A percentile compares a stretch with the other conserved stretches of the same genome.
Evolutionary conservation across 495 filamentous ascomycete species (phyloP).

Genomic region (Darksidea phi): DNA sequence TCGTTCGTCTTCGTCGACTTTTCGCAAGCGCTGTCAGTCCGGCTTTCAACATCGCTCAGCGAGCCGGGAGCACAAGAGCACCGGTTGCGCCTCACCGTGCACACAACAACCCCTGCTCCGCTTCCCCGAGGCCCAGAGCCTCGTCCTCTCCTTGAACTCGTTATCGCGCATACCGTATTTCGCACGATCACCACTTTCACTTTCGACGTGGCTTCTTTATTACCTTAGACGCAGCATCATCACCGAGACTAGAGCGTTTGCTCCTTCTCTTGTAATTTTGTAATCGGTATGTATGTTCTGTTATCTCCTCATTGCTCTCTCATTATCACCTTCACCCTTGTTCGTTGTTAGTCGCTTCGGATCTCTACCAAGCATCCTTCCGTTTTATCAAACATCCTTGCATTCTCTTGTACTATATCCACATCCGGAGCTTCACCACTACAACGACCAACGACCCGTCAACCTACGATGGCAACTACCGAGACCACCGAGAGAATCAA

Average conservation of each 20-base stretch:
- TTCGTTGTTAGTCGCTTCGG: too few relatives aligned
- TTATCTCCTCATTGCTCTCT: background rate
- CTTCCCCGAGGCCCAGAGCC: background rate
- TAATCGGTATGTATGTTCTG: slow-evolving; percentile 14
- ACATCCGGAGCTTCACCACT: background rate
- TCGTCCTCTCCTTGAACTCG: slow-evolving; percentile 19
- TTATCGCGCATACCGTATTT: slow-evolving; percentile 1
- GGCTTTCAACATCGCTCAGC: slow-evolving; percentile 4
- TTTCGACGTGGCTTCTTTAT: background rate
- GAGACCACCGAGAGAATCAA: background rate
- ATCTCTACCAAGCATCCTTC: too few relatives aligned
- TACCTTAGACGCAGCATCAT: background rate
- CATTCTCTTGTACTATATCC: background rate
- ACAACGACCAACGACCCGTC: background rate
- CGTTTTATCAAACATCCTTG: background rate
- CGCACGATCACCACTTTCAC: background rate
- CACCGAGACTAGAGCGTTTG: background rate
- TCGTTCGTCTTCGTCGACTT: slow-evolving; percentile 24
- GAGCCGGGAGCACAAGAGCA: background rate
- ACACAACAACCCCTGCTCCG: background rate
- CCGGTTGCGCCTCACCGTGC: slow-evolving; percentile 24
- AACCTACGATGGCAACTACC: too few relatives aligned
- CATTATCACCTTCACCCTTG: background rate
- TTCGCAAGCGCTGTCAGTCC: slow-evolving; percentile 16
- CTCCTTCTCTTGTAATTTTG: background rate